Evolutionary conservation across 208 protist genomes (phyloP), one percentile per base, ranked within the genome.

Genomic region (Polymyxa betae): DNA sequence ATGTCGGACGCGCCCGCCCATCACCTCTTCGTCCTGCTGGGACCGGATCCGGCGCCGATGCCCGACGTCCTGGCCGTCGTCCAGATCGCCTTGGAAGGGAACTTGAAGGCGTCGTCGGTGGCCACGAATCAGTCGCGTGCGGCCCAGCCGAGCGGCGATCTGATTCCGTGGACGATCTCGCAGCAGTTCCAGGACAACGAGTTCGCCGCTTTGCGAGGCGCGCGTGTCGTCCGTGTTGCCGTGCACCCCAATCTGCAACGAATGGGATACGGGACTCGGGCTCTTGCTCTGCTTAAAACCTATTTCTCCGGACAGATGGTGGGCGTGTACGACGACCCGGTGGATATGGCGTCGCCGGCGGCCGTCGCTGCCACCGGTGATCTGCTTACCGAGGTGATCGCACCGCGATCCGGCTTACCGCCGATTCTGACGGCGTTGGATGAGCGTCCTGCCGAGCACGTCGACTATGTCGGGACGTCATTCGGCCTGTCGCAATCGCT

Each of bases 161-260:
- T 99, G 0, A 99, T 99, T 92, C 98, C 99, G 24, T 99, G 99
- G 97, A 99, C 98, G 0, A 91, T 99, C 0, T 96, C 97, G 0
- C 96, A 99, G 93, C 94, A 96, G 89, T 94, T 93, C 66, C 88
- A 92, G 45, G 90, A 93, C 82, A 24, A 0, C 49, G 64, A 95
- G 41, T 98, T 98, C 91, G 96, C 97, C 52, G 93, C 95, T 66
- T 94, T 99, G 41, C 96, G 95, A 0, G 98, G 98, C 0, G 95
- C 97, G 29, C 96, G 99, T 77, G 93, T 99, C 16, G 97, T 99
- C 40, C 96, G 99, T 60, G 99, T 99, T 68, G 98, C 99, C 35
- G 98, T 98, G 0, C 97, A 99, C 93, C 98, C 98, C 0, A 96
- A 98, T 82, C 95, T 98, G 89, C 95, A 97, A 54, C 44, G 89